Conservation (phyloP, 768 basidiomycete genomes). For the Lentinula sp. region DNA sequence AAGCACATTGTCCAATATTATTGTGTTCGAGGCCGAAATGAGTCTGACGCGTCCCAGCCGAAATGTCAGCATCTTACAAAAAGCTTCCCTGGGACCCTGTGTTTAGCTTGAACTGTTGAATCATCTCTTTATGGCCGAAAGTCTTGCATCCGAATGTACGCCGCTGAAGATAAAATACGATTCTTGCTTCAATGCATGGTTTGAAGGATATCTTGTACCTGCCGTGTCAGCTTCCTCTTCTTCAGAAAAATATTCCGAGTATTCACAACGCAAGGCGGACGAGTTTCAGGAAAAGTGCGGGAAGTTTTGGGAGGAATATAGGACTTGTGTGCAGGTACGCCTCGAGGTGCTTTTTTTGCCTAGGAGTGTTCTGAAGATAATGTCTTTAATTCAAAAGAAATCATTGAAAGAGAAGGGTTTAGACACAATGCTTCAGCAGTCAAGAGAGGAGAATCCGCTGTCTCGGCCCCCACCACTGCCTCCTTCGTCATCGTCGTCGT, state of each 20-base stretch:
- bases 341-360: neutral
- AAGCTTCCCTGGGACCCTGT: neutral
- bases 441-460: conserved; percentile 74
- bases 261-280: conserved; percentile 74
- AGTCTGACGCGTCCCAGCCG: neutral
- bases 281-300: conserved; percentile 89
- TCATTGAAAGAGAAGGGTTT: conserved; percentile 78
- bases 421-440: conserved; percentile 70
- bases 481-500: neutral
- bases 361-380: neutral
- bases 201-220: conserved; percentile 93
- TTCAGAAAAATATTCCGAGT: conserved; percentile 44
- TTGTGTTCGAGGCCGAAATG: neutral
- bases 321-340: conserved; percentile 76
- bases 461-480: conserved; percentile 49
- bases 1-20: conserved; percentile 14
- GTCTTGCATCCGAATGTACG: conserved; percentile 81
- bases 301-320: conserved; percentile 74
- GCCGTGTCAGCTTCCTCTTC: conserved; percentile 40
- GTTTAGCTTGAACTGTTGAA: neutral
- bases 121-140: conserved; percentile 56
- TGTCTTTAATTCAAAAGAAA: conserved; percentile 37
- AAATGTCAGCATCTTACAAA: neutral
- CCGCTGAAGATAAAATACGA: conserved; percentile 88
- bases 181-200: conserved; percentile 95